Percentiles rank a stretch among this genome's conserved stretches.
These are phyloP conservation scores for Aspergillus sclerotiicarbonarius DNA, from an alignment of 495 filamentous ascomycete genomes.

Conservation along the genomic window DNA sequence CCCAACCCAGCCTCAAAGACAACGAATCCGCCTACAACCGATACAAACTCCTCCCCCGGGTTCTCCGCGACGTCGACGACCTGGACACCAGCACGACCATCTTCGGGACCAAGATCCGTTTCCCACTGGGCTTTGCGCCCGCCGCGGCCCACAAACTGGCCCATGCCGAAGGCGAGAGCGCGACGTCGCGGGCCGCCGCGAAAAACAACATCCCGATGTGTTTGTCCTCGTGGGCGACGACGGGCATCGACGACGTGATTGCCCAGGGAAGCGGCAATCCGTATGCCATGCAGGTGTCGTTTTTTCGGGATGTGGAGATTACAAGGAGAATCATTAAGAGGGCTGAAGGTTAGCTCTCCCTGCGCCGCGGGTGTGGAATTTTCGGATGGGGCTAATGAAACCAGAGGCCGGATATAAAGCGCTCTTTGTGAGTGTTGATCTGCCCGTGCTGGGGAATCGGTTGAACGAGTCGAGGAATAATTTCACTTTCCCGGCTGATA, in stretches of 20 bases:
- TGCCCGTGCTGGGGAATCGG: slow-evolving; percentile 72
- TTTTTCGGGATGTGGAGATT: not conserved
- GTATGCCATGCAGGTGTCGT: slow-evolving; percentile 62
- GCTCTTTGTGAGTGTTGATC: slow-evolving; percentile 91
- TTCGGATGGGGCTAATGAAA: slow-evolving; percentile 6
- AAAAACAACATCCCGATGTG: slow-evolving; percentile 45
- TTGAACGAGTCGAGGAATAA: slow-evolving; percentile 40
- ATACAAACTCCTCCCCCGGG: slow-evolving; percentile 49
- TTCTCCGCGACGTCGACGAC: slow-evolving; percentile 49
- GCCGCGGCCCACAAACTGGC: slow-evolving; percentile 64
- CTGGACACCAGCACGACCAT: slow-evolving; percentile 41
- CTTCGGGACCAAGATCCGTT: slow-evolving; percentile 36
- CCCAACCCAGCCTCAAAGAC: slow-evolving; percentile 44
- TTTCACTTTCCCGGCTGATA: slow-evolving; percentile 34
- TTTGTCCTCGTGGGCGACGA: slow-evolving; percentile 55
- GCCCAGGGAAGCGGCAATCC: slow-evolving; percentile 33
- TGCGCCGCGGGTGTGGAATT: too few species aligned
- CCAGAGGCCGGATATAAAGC: slow-evolving; percentile 75
- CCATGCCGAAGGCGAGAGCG: slow-evolving; percentile 66
- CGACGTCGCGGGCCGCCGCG: slow-evolving; percentile 57
- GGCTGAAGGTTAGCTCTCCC: not conserved
- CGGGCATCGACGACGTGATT: slow-evolving; percentile 52
- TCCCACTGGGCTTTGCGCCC: slow-evolving; percentile 51
- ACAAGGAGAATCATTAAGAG: not conserved
- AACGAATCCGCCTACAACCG: slow-evolving; percentile 42